Conservation (phyloP, 106 monocot species). For the Platanthera zijinensis region DNA sequence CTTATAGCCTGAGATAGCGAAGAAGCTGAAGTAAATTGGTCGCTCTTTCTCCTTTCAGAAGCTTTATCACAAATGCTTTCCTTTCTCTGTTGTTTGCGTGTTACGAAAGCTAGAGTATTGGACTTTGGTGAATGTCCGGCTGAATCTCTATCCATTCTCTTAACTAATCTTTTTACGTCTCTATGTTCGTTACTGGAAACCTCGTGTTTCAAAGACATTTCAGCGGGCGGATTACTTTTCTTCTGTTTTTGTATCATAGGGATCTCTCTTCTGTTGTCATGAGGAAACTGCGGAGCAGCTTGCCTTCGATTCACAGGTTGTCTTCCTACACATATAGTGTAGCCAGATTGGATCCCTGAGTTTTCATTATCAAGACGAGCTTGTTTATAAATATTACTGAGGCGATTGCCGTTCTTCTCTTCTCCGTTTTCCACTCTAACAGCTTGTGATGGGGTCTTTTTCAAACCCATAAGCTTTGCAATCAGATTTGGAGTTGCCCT, state of each 20-base stretch:
- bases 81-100: not conserved
- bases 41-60: not conserved
- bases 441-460: conserved; percentile 25
- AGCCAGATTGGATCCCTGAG: not conserved
- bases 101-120: not conserved
- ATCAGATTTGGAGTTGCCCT: conserved; percentile 33
- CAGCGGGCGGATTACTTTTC: not conserved
- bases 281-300: conserved; percentile 2
- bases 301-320: conserved; percentile 2
- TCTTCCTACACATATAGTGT: not conserved
- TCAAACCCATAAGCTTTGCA: conserved; percentile 63
- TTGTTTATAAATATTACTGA: not conserved
- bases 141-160: conserved; percentile 2
- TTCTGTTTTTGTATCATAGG: not conserved
- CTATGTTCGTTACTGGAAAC: not conserved
- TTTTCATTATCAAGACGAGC: not conserved
- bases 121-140: not conserved
- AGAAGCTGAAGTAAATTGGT: not conserved
- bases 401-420: not conserved
- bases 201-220: not conserved
- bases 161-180: not conserved
- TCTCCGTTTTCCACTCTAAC: not conserved
- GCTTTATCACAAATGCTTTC: not conserved
- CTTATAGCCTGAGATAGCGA: not conserved
- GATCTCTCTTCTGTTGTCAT: not conserved